Conservation (phyloP, 345 rosid species). For the Balakata baccata region DNA sequence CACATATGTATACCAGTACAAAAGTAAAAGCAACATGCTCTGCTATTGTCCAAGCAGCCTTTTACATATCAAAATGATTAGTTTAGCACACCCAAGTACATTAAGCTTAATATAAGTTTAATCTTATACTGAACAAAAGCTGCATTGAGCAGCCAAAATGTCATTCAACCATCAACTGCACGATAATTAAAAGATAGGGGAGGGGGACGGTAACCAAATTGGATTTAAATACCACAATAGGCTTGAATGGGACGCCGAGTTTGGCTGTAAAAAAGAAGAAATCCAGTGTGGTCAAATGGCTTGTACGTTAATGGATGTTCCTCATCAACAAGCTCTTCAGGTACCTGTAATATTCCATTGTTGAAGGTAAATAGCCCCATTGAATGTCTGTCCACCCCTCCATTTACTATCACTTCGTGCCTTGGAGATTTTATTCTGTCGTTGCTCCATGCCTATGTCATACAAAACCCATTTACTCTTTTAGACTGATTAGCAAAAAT, state of each 20-base stretch:
- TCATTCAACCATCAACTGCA: too few species aligned
- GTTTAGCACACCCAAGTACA: too few species aligned
- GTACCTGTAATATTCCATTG: constrained; percentile 36
- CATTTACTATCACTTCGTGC: constrained; percentile 45
- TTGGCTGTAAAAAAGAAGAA: constrained; percentile 40
- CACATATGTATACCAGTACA: too few species aligned
- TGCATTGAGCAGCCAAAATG: too few species aligned
- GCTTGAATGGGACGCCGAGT: constrained; percentile 40
- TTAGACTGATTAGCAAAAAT: not conserved
- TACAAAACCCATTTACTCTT: not conserved
- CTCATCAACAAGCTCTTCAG: constrained; percentile 43
- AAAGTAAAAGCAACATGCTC: too few species aligned
- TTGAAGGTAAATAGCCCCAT: constrained; percentile 43
- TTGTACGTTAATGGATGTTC: constrained; percentile 44
- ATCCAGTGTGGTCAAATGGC: constrained; percentile 43
- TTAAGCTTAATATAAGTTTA: too few species aligned
- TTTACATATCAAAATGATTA: too few species aligned
- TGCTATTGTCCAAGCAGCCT: too few species aligned
- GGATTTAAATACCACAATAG: constrained; percentile 39
- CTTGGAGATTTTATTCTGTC: constrained; percentile 45
- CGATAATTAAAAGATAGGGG: too few species aligned
- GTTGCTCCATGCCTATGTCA: constrained; percentile 54
- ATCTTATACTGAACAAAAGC: too few species aligned
- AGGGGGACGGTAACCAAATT: too few species aligned
- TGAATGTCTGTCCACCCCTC: constrained; percentile 41